Evolutionary conservation across 306 rosid species (phyloP), one percentile per base, ranked within the genome.

Genomic region (Ormosia semicastrata): DNA sequence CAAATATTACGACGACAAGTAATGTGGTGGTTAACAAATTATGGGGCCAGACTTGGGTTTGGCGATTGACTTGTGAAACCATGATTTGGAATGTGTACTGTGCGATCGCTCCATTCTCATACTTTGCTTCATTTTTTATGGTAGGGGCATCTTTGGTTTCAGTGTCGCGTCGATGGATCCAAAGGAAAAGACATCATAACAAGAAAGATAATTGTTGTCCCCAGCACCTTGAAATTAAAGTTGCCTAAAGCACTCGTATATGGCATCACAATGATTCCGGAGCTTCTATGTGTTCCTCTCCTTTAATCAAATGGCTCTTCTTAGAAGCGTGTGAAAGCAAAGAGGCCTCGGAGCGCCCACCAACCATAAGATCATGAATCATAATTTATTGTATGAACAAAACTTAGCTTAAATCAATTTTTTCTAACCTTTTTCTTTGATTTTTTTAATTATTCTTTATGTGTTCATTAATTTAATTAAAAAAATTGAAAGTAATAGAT

Each of bases 81-180:
- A 70, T 76, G 49, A 86, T 65, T 59, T 66, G n/a, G 50, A 41
- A 49, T 29, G n/a, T 49, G 44, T 40, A 12, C 30, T 73, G 44
- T 17, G 49, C 1, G 18, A 10, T 46, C 7, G 17, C 62, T 43
- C 47, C 5, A 11, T 41, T 76, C 78, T 33, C 40, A 44, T 1
- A 29, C 46, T 14, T 24, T 73, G 80, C 80, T 71, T 84, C 52
- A 71, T 72, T 62, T 68, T 75, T 49, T 58, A 66, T 66, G 69
- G 78, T 72, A 53, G 59, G 76, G 77, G 77, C n/a, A 75, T 84
- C 87, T 84, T 89, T 80, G 85, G 86, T 86, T 92, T 90, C 93
- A 78, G 97, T 87, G 94, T 88, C 82, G 83, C 83, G 84, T 84
- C 64, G 7, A 81, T 71, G 89, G 92, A 87, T 80, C 84, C 89